Evolutionary conservation across 2,329 filamentous ascomycete species (phyloP), one percentile per base, ranked within the genome.

Genomic region (Fusarium robinianum): DNA sequence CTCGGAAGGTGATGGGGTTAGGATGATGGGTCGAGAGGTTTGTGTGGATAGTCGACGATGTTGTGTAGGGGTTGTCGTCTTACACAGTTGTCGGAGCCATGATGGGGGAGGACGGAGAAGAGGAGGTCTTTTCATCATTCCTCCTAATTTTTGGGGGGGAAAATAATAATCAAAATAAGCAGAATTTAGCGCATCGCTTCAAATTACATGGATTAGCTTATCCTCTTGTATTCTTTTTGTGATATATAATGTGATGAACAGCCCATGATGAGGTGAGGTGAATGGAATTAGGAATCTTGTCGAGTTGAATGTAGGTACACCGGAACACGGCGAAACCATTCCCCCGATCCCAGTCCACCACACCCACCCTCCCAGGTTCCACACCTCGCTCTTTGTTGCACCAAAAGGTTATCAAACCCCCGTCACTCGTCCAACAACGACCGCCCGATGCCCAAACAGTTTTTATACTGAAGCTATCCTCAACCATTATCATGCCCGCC

Each of bases 291-390:
- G 23, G 14, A 18, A 17, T n/a, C n/a, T n/a, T n/a, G n/a, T n/a
- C n/a, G n/a, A n/a, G n/a, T n/a, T n/a, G n/a, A n/a, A n/a, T n/a
- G n/a, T n/a, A 8, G n/a, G 12, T 30, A 18, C 10, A 22, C 30
- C 56, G 58, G 58, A 44, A 33, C n/a, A 23, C 60, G 61, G 60
- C 39, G 41, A 56, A 62, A 63, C 58, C 34, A 32, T 41, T 43
- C 32, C 18, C 32, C 61, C 60, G 61, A 52, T 19, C 26, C 32
- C 23, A 31, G 18, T 22, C 40, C 21, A 30, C 37, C 37, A 18
- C 14, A 44, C 31, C 16, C 23, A 14, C 21, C 11, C 30, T 22
- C 39, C 24, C 35, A 44, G 40, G 11, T 30, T 16, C 42, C 18
- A 36, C 41, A 30, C 40, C 37, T 16, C 26, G 3, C 38, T 27